Base-by-base conservation (phyloP, 306 rosid genomes). In the Carpinus fangiana region DNA sequence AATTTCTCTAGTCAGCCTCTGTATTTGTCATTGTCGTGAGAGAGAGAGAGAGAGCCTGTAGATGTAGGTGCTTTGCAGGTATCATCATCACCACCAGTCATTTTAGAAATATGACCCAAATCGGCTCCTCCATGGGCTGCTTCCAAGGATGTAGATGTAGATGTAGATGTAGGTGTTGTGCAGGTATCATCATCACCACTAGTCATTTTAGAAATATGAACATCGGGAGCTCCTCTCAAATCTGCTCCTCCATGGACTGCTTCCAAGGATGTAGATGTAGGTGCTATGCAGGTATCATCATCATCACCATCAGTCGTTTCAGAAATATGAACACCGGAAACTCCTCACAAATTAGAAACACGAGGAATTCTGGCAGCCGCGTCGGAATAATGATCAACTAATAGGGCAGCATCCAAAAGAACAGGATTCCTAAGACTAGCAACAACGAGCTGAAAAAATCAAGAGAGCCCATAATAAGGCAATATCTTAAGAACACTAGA, bases 361-460 rank as follows among this genome's bases (percentile, higher is more conserved):
- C 11, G 59, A n/a, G 8, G 57, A 72, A 26, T 12, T 17, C 26
- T 78, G 4, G 71, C 60, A 14, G 46, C 12, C 50, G 0, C 3
- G 13, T 84, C 86, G 86, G 79, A 31, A 31, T 31, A 23, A 23
- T 23, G 26, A 23, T 23, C 26, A 23, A 1, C 26, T 23, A 23
- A 23, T 23, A 23, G 26, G 26, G 26, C 26, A 23, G 26, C 26
- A 23, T 23, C 26, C 26, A 23, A 23, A 23, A 23, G 26, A 23
- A 23, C 1, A 23, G 26, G 26, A 23, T 31, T 31, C 34, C 83
- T 81, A 68, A 87, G 89, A 43, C 82, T 76, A 11, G 69, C 89
- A 68, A 86, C 4, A 41, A 86, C 5, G 66, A 89, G 76, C 96
- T 89, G 81, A 38, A 67, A 4, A 1, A 79, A 23, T 45, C 34